phyloP scores from a whole-genome alignment of 139 green algal species.

The Chlamydomonas schloesseri region DNA sequence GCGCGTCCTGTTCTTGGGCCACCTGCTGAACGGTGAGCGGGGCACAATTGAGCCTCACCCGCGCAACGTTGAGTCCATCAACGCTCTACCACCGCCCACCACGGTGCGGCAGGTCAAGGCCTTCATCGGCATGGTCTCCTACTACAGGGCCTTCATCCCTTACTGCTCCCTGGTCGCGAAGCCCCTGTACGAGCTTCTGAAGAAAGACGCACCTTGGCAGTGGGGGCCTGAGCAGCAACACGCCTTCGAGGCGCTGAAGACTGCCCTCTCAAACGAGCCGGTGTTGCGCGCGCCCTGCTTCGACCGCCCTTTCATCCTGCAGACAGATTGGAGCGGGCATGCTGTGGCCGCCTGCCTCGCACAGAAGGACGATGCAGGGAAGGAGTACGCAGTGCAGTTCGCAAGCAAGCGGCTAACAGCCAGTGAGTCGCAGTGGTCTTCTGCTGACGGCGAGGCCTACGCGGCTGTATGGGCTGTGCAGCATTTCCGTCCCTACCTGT shows the following conservation, averaged over 20 bases:
- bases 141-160: neutral
- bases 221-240: neutral
- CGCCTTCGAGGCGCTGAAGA: neutral
- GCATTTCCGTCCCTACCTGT: slow-evolving; percentile 44
- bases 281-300: neutral
- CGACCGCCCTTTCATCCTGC: neutral
- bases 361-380: neutral
- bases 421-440: slow-evolving; percentile 8
- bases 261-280: neutral
- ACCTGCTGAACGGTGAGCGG: neutral
- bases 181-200: neutral
- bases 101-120: neutral
- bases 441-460: slow-evolving; percentile 38
- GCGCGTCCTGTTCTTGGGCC: neutral
- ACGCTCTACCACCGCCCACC: neutral
- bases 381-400: neutral
- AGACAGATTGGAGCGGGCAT: neutral
- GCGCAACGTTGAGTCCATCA: neutral
- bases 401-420: neutral
- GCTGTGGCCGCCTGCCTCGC: neutral
- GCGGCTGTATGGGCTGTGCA: slow-evolving; percentile 30
- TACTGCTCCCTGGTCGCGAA: neutral
- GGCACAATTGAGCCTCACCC: neutral
- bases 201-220: neutral
- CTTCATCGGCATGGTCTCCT: neutral